Percentiles rank a stretch among this genome's conserved stretches.
phyloP scores from a whole-genome alignment of 176 grass and related monocot genomes.

The Zoysia pacifica region DNA sequence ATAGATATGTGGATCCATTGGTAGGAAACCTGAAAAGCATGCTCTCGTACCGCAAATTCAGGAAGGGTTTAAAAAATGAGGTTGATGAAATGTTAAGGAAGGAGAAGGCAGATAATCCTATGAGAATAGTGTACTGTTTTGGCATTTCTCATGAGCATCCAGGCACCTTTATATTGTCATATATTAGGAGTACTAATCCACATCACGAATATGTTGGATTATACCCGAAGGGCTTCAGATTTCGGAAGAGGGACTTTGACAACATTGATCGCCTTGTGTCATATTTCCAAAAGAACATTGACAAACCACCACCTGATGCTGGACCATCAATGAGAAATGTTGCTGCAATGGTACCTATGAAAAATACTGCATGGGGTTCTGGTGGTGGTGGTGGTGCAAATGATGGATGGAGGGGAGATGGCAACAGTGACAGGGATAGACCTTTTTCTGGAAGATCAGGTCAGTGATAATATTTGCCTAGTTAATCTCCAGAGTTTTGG shows the following conservation, averaged over 20 bases:
- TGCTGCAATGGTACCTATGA: conserved; percentile 89
- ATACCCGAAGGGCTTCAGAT: conserved; percentile 90
- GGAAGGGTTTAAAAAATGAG: conserved; percentile 77
- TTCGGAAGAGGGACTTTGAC: conserved; percentile 91
- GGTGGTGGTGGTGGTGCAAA: conserved; percentile 41
- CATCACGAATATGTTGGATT: conserved; percentile 96
- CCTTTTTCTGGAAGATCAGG: conserved; percentile 60
- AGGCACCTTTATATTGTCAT: conserved; percentile 89
- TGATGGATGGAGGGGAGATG: conserved; percentile 63
- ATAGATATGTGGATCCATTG: conserved; percentile 94
- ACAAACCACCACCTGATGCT: conserved; percentile 76
- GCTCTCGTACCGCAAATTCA: conserved; percentile 91
- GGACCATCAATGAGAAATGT: conserved; percentile 65
- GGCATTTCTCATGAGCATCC: conserved; percentile 89
- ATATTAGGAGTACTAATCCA: conserved; percentile 91
- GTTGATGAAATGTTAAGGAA: conserved; percentile 71
- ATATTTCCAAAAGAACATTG: conserved; percentile 95
- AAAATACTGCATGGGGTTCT: conserved; percentile 57
- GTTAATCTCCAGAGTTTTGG: not conserved
- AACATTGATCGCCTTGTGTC: conserved; percentile 77
- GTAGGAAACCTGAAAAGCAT: conserved; percentile 80
- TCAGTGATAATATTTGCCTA: conserved; percentile 25
- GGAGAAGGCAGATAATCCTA: conserved; percentile 87
- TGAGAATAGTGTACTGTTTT: conserved; percentile 91
- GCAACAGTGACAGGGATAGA: conserved; percentile 63